These are phyloP conservation scores for Saturnispora sanitii DNA, from an alignment of 805 yeast species.

Conservation along the genomic window DNA sequence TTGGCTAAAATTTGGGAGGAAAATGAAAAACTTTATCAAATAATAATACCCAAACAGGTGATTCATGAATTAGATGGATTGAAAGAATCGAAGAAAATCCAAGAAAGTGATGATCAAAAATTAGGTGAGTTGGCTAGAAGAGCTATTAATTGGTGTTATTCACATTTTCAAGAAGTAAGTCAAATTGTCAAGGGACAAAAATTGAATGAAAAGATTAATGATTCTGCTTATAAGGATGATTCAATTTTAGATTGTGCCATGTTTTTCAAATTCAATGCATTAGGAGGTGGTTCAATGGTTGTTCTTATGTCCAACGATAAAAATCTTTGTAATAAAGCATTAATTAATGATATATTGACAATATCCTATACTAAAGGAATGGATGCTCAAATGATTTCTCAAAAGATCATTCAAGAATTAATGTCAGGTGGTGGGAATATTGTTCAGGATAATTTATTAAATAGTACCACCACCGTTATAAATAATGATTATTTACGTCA, in stretches of 20 bases:
- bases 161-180: constrained; percentile 41
- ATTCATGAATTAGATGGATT: constrained; percentile 77
- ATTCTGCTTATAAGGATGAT: constrained; percentile 51
- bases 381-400: constrained; percentile 36
- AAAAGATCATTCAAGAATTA: constrained; percentile 30
- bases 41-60: constrained; percentile 65
- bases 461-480: background rate
- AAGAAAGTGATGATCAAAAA: background rate
- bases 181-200: constrained; percentile 57
- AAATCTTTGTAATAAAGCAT: constrained; percentile 71
- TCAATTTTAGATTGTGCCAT: constrained; percentile 79
- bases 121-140: constrained; percentile 38
- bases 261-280: constrained; percentile 36
- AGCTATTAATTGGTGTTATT: constrained; percentile 74
- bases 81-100: constrained; percentile 36
- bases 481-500: too few species aligned
- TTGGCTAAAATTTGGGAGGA: constrained; percentile 28
- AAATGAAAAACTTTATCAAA: constrained; percentile 33
- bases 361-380: constrained; percentile 41
- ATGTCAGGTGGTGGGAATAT: background rate
- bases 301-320: constrained; percentile 73
- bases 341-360: constrained; percentile 55
- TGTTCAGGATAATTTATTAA: constrained; percentile 4
- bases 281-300: constrained; percentile 31
- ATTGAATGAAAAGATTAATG: constrained; percentile 41